Evolutionary conservation across 2,329 filamentous ascomycete species (phyloP).

Genomic region (Aspergillus alliaceus): DNA sequence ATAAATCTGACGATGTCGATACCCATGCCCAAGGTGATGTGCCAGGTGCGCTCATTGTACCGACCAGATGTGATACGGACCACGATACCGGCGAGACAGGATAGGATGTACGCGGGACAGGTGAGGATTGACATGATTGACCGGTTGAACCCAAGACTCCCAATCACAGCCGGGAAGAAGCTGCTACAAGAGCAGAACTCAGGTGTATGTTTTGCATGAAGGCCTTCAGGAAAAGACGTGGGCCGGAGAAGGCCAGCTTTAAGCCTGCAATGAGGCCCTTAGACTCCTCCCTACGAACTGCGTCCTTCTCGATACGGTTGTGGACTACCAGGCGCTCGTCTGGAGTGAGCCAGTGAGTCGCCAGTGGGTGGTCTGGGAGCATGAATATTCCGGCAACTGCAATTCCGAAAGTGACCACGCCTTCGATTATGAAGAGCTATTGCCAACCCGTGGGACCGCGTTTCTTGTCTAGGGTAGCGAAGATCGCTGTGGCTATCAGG

Average conservation of each 20-base stretch:
- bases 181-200: constrained; percentile 45
- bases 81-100: not conserved
- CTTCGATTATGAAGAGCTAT: constrained; percentile 28
- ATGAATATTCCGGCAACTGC: not conserved
- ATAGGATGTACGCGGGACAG: constrained; percentile 17
- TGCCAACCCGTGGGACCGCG: constrained; percentile 14
- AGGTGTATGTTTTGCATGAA: constrained; percentile 51
- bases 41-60: constrained; percentile 13
- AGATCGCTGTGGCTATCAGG: constrained; percentile 16
- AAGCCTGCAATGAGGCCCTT: not conserved
- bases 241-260: constrained; percentile 25
- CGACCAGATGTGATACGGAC: constrained; percentile 4
- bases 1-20: constrained; percentile 15
- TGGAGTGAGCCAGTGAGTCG: not conserved
- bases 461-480: constrained; percentile 12
- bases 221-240: constrained; percentile 42
- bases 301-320: not conserved
- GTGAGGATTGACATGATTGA: constrained; percentile 53
- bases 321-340: not conserved
- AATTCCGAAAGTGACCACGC: not conserved
- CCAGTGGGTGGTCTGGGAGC: not conserved
- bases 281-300: not conserved
- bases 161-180: constrained; percentile 47
- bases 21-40: constrained; percentile 14
- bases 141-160: constrained; percentile 45